Percentiles rank a stretch among this genome's conserved stretches.
Conservation (phyloP, 1,284 basidiomycete genomes). For the Leccinum griseonigrum region DNA sequence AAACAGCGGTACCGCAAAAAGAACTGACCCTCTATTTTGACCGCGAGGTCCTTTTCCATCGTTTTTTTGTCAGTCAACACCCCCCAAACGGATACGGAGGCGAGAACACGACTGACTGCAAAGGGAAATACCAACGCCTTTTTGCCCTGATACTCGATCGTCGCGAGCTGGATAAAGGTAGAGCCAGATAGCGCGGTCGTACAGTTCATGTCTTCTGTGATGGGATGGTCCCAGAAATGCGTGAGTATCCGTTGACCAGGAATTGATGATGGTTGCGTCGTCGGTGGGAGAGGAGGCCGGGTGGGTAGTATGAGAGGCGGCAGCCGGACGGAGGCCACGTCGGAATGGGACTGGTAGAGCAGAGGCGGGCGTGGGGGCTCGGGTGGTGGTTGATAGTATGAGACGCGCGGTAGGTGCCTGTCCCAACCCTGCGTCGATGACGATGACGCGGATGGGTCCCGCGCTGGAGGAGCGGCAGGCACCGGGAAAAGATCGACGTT, state of each 20-base stretch:
- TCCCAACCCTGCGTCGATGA: constrained; percentile 2
- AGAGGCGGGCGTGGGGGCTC: constrained; percentile 13
- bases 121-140: constrained; percentile 71
- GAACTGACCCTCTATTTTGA: constrained; percentile 64
- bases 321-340: constrained; percentile 18
- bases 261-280: constrained; percentile 3
- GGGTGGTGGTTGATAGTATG: constrained; percentile 12
- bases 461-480: constrained; percentile 22
- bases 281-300: constrained; percentile 3
- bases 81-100: not conserved
- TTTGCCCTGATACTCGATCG: constrained; percentile 56
- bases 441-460: constrained; percentile 1
- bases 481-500: constrained; percentile 63
- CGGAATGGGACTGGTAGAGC: constrained; percentile 17
- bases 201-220: constrained; percentile 50
- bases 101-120: constrained; percentile 45
- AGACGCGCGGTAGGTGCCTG: constrained; percentile 6
- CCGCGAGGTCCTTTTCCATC: constrained; percentile 44
- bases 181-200: constrained; percentile 59
- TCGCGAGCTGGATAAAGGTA: constrained; percentile 60
- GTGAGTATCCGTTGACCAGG: constrained; percentile 37
- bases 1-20: constrained; percentile 67
- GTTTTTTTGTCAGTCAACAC: constrained; percentile 2
- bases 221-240: constrained; percentile 36
- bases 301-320: constrained; percentile 22